These are phyloP conservation scores for Zizania latifolia DNA, from an alignment of 176 grass and related monocot genomes.

Conservation along the genomic window DNA sequence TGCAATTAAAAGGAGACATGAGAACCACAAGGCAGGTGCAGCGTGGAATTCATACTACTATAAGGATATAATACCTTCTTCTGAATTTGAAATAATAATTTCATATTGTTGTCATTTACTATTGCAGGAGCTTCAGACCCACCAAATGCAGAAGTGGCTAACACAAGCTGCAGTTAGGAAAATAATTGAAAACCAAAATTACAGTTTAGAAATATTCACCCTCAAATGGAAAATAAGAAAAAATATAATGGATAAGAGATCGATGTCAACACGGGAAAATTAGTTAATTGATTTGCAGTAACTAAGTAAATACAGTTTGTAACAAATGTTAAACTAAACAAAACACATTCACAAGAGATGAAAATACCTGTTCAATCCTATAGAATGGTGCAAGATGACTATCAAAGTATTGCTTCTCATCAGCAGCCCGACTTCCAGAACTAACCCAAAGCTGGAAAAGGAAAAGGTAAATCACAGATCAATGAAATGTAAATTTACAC, in stretches of 20 bases:
- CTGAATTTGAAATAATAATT: conserved; percentile 83
- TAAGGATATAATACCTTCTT: conserved; percentile 64
- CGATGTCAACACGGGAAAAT: neutral
- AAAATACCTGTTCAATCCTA: conserved; percentile 87
- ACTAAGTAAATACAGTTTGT: conserved; percentile 4
- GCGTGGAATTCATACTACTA: conserved; percentile 10
- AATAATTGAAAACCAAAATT: neutral
- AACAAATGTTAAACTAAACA: neutral
- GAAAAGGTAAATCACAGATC: conserved; percentile 3
- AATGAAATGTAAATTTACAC: neutral
- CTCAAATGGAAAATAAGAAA: conserved; percentile 22
- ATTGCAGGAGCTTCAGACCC: conserved; percentile 44
- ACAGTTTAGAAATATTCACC: conserved; percentile 8
- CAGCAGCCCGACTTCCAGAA: conserved; percentile 59
- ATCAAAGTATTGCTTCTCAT: conserved; percentile 95
- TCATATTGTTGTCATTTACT: conserved; percentile 80
- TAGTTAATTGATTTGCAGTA: conserved; percentile 7
- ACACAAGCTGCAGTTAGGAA: conserved; percentile 59
- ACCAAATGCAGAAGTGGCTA: conserved; percentile 55
- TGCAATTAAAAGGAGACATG: conserved; percentile 30
- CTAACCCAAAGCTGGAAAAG: conserved; percentile 89
- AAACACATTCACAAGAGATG: conserved; percentile 10
- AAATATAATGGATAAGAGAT: conserved; percentile 25
- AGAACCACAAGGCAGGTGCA: conserved; percentile 21
- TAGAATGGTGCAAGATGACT: conserved; percentile 94